Evolutionary conservation across 441 rosid species (phyloP).

Genomic region (Rhodomyrtus psidioides): DNA sequence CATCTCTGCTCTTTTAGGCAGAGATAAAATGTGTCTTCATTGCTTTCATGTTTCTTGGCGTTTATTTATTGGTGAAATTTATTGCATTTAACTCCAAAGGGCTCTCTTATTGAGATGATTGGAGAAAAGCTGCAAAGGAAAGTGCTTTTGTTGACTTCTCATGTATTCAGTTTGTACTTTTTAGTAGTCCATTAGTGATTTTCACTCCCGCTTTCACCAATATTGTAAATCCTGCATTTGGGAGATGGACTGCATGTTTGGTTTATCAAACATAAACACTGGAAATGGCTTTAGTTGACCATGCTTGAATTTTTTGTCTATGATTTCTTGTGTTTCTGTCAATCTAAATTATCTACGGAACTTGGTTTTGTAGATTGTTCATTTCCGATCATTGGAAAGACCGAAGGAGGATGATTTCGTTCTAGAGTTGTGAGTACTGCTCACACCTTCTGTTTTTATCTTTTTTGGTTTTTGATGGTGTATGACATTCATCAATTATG

Average conservation of each 20-base stretch:
- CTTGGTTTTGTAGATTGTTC: constrained; percentile 49
- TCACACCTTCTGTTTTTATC: neutral
- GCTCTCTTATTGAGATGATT: neutral
- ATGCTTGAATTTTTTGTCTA: neutral
- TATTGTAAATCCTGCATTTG: neutral
- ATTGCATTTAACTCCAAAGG: neutral
- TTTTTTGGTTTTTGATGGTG: neutral
- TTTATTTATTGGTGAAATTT: neutral
- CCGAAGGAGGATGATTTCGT: constrained; percentile 90
- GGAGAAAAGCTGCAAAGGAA: neutral
- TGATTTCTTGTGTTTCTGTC: neutral
- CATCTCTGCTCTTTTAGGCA: neutral
- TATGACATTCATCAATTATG: constrained; percentile 12
- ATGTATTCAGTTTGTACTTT: neutral
- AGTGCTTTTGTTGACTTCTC: neutral
- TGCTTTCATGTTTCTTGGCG: neutral
- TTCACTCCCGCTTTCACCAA: neutral
- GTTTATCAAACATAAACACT: neutral
- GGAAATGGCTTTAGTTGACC: neutral
- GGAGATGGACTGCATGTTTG: neutral
- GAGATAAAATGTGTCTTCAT: neutral
- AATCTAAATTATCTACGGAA: neutral
- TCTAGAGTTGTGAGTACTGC: constrained; percentile 67
- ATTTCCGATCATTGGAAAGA: constrained; percentile 74
- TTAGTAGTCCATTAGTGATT: neutral